These are phyloP conservation scores for Aspergillus ruber DNA, from an alignment of 2,329 filamentous ascomycete genomes.

Conservation along the genomic window DNA sequence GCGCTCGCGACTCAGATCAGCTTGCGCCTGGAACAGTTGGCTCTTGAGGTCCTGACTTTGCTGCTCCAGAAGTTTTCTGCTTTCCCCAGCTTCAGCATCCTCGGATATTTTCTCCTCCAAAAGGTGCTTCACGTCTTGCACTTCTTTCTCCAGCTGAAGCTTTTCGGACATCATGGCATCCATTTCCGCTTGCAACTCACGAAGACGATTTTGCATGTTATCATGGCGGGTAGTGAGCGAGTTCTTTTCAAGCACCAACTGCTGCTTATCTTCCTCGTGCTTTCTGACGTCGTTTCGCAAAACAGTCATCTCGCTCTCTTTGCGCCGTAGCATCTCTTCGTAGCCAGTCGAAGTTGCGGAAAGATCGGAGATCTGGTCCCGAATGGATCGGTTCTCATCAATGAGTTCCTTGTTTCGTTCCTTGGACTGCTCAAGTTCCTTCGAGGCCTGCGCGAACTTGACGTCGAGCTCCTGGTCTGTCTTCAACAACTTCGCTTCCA, in stretches of 20 bases:
- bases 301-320: conserved; percentile 85
- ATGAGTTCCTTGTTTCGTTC: conserved; percentile 68
- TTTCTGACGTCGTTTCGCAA: conserved; percentile 79
- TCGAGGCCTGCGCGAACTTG: conserved; percentile 69
- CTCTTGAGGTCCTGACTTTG: conserved; percentile 84
- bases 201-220: conserved; percentile 66
- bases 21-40: conserved; percentile 76
- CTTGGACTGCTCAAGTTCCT: conserved; percentile 69
- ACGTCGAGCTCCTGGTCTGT: conserved; percentile 84
- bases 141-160: conserved; percentile 77
- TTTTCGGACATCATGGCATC: conserved; percentile 82
- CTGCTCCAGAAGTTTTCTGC: conserved; percentile 72
- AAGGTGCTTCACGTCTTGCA: conserved; percentile 76
- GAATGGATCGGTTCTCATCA: conserved; percentile 73
- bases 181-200: conserved; percentile 79
- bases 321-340: conserved; percentile 85
- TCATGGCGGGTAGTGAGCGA: conserved; percentile 69
- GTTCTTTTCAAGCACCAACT: conserved; percentile 72
- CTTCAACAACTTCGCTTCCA: conserved; percentile 76
- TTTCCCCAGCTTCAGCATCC: conserved; percentile 76
- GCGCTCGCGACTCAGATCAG: conserved; percentile 81
- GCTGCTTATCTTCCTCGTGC: conserved; percentile 71
- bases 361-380: conserved; percentile 77
- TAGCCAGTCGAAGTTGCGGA: conserved; percentile 91
- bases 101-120: conserved; percentile 85